Base-by-base conservation (phyloP, 805 yeast genomes). In the Blastobotrys attinorum region DNA sequence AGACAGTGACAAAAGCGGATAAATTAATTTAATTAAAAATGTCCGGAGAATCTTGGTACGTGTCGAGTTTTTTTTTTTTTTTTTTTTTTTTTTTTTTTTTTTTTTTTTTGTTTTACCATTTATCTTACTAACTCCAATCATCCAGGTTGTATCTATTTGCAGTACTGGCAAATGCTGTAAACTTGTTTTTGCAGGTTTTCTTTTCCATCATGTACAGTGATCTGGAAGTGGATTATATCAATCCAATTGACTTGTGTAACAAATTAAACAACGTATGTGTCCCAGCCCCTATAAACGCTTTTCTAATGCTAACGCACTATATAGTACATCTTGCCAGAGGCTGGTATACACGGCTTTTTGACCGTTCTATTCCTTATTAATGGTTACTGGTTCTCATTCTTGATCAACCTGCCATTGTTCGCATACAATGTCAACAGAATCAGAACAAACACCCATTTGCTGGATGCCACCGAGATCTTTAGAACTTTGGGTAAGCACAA, bases 401-500 rank as follows among this genome's bases (percentile, higher is more conserved):
- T 89, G 57, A 64, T 92, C 60, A 86, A 86, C 65, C 67, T 79
- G 52, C 97, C 97, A 38, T 71, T 92, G 50, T 66, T 85, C 43
- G 92, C 88, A 22, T 92, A 73, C 73, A 92, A 92, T 63, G 79
- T 71, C 47, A 81, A 83, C 71, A 85, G 85, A 65, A 76, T 86
- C 59, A 66, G 81, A 64, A 77, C 76, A 56, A 87, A 86, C 66
- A 79, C 81, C 62, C 89, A 90, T 62, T 70, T 85, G 51, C 78
- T 89, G 63, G 98, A 92, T 65, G 97, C 97, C 47, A 90, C 98
- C 36, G 97, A 90, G 66, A 92, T 90, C 58, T 92, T 92, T 70
- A 79, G 97, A 71, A 89, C 97, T 34, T 76, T 90, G 60, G 76
- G 86, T 56, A 85, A 83, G 61, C 95, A 89, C 71, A 90, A 92